Percentiles rank a stretch among this genome's conserved stretches.
phyloP scores from a whole-genome alignment of 352 stramenopile species.

The Phytophthora lateralis region DNA sequence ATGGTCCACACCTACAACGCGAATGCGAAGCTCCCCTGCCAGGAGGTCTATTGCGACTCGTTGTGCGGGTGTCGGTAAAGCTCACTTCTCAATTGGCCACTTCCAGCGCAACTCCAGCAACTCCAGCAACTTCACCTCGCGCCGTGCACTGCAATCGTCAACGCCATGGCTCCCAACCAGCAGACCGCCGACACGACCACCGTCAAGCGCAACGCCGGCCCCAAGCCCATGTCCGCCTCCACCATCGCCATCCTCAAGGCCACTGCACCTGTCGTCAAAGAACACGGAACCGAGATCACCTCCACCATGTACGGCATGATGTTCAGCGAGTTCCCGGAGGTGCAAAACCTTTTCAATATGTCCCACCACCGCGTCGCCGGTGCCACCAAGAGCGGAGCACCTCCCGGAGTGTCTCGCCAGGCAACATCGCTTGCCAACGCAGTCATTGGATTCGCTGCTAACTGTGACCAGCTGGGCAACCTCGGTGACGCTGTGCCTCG shows the following conservation, averaged over 20 bases:
- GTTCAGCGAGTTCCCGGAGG: constrained; percentile 65
- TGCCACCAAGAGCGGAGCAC: constrained; percentile 31
- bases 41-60: constrained; percentile 1
- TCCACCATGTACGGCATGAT: constrained; percentile 74
- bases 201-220: constrained; percentile 7
- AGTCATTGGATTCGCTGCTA: constrained; percentile 64
- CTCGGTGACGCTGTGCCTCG: constrained; percentile 54
- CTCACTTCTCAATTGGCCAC: constrained; percentile 23
- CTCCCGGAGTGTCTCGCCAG: constrained; percentile 42
- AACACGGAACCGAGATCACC: constrained; percentile 66
- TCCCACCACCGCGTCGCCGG: constrained; percentile 59
- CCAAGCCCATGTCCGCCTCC: constrained; percentile 37
- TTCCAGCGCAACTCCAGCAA: constrained; percentile 1
- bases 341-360: constrained; percentile 78
- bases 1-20: constrained; percentile 10
- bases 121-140: no score
- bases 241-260: constrained; percentile 69
- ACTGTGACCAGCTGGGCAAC: constrained; percentile 61
- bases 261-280: constrained; percentile 66
- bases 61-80: neutral
- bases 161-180: constrained; percentile 23
- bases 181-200: constrained; percentile 5
- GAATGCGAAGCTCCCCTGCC: neutral
- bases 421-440: constrained; percentile 56
- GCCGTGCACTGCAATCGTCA: neutral